Base-by-base conservation (phyloP, 176 grass and related monocot genomes). In the Lolium rigidum region DNA sequence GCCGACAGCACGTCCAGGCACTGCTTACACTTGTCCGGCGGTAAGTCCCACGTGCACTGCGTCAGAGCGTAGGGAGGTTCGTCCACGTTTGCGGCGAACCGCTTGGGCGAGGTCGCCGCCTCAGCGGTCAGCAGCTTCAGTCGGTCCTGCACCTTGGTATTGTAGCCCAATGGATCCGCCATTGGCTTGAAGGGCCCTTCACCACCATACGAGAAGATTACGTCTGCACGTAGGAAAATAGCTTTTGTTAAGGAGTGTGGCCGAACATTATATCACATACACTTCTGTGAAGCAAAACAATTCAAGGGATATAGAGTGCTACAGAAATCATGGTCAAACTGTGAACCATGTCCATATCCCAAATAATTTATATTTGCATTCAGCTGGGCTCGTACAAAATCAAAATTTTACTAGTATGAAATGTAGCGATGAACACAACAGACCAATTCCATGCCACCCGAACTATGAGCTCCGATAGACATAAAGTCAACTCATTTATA, bases 41-140 rank as follows among this genome's bases (percentile, higher is more conserved):
- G 64, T 14, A 67, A 37, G 64, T 67, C 64, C 64, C 28, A 67
- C 6, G 64, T 67, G 14, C 64, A 67, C 64, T 67, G 64, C 15
- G 7, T 37, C 4, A 67, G 28, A 6, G 64, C 64, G 28, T 17
- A 67, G 14, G 64, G 64, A 17, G 64, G 28, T 8, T 1, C 28
- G 13, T 28, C 7, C 28, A 15, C 2, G 64, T 3, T 17, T 14
- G 64, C 28, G 3, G 64, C 64, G 7, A 67, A 67, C 21, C 64
- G 64, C 28, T 38, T 15, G 2, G 64, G 64, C 12, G 64, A 67
- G 64, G 6, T 37, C 6, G 3, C 64, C 21, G 64, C 64, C 28
- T 67, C 28, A 4, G 0, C 64, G 0, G 64, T 67, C 28, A 67
- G 28, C 28, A 38, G 28, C 28, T 67, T 6, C 64, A 66, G 0